phyloP scores from a whole-genome alignment of 208 protist genomes.

The Leishmania tarentolae region DNA sequence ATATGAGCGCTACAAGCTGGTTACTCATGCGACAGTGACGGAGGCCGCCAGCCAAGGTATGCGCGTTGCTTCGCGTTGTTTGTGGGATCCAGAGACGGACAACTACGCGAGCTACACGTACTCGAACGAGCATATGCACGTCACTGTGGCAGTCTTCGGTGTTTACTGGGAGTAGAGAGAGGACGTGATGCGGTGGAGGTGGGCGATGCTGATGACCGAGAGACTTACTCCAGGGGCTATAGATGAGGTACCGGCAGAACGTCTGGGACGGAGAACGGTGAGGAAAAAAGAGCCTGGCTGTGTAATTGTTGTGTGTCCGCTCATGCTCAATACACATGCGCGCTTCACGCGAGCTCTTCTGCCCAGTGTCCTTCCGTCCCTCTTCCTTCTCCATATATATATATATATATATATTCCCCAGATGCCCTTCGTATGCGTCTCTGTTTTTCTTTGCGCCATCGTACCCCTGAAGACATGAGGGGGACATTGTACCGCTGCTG shows the following conservation, averaged over 20 bases:
- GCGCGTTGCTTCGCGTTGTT: constrained; percentile 79
- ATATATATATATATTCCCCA: too few species aligned
- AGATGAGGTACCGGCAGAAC: not conserved
- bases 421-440: not conserved
- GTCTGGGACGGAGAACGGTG: not conserved
- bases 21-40: constrained; percentile 84
- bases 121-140: constrained; percentile 77
- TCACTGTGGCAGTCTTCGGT: constrained; percentile 73
- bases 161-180: constrained; percentile 81
- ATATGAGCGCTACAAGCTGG: constrained; percentile 92
- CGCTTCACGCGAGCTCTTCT: not conserved
- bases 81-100: constrained; percentile 93
- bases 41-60: constrained; percentile 88
- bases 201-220: not conserved
- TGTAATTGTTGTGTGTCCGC: not conserved
- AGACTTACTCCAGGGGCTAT: not conserved
- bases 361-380: not conserved
- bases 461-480: not conserved
- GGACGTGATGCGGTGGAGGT: not conserved
- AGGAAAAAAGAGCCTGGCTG: not conserved
- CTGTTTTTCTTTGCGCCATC: not conserved
- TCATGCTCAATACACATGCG: not conserved
- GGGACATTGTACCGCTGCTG: not conserved
- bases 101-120: constrained; percentile 87
- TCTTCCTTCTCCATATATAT: not conserved